phyloP scores from a whole-genome alignment of 2,329 filamentous ascomycete species.

The Aureobasidium vineae region DNA sequence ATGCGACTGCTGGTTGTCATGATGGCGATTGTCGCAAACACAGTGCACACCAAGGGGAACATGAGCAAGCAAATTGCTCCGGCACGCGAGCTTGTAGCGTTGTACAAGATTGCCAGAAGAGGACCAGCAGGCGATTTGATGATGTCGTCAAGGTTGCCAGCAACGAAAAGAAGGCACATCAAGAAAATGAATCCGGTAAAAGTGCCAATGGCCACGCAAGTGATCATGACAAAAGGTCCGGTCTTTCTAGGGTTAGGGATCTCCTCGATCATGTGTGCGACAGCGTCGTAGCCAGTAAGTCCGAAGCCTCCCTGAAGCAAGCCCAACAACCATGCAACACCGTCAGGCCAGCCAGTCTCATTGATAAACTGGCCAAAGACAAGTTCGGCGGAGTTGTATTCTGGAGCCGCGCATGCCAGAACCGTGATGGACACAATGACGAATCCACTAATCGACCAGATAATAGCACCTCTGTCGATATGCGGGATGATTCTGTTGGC shows the following conservation, averaged over 20 bases:
- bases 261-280: conserved; percentile 51
- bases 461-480: conserved; percentile 67
- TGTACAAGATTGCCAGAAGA: conserved; percentile 39
- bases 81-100: conserved; percentile 38
- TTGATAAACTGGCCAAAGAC: conserved; percentile 70
- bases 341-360: conserved; percentile 42
- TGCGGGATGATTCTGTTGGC: conserved; percentile 60
- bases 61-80: conserved; percentile 41
- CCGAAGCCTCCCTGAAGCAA: conserved; percentile 41
- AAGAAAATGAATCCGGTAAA: conserved; percentile 42
- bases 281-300: conserved; percentile 52
- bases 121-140: conserved; percentile 37
- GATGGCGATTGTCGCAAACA: conserved; percentile 40
- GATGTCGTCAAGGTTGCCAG: conserved; percentile 37
- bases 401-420: conserved; percentile 62
- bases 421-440: conserved; percentile 68
- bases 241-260: conserved; percentile 40
- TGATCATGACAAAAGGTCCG: conserved; percentile 41
- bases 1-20: conserved; percentile 42
- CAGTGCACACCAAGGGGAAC: conserved; percentile 39
- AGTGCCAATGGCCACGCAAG: conserved; percentile 39
- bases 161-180: conserved; percentile 40
- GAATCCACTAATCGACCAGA: conserved; percentile 69
- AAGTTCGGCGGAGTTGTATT: conserved; percentile 63
- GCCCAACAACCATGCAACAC: conserved; percentile 46